Evolutionary conservation across 1,139 yeast genomes (phyloP), one percentile per base, ranked within the genome.

Genomic region (Nadsonia starkeyi-henricii): DNA sequence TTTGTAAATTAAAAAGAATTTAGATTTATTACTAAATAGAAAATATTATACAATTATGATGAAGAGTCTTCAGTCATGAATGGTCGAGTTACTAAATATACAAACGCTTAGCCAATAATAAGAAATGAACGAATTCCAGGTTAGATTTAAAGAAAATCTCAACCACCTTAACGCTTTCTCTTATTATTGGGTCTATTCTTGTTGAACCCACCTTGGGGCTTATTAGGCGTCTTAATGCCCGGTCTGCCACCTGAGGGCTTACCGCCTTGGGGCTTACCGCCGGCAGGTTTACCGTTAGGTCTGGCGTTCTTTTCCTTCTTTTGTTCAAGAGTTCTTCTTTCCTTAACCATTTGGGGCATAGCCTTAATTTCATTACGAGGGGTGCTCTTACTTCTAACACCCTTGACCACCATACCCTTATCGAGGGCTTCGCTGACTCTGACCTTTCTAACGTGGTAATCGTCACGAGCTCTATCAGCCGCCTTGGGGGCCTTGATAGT

Each of bases 391-490:
- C 48, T 53, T 33, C 39, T 33, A 44, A 54, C 54, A 7, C 96
- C 96, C 69, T 81, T 85, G 50, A 85, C 86, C 28, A 66, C 64
- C 42, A 76, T 63, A 46, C 97, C 96, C 51, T 79, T 72, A 13
- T 82, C 95, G 55, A 81, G 61, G 3, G 97, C 97, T 57, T 78
- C 79, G 47, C 77, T 78, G 48, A 85, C 91, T 68, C 85, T 82
- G 72, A 81, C 79, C 77, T 84, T 81, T 63, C 91, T 96, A 56
- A 74, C 74, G 52, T 80, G 76, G 66, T 77, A 93, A 64, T 93
- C 93, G 61, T 89, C 96, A 66, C 98, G 78, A 57, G 71, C 79
- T 66, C 77, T 88, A 61, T 88, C 96, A 13, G 97, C 96, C 46
- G 82, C 69, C 62, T 79, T 85, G 46, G 99, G 99, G 1, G 96